Evolutionary conservation across 306 rosid genomes (phyloP).

Genomic region (Astragalus membranaceus): DNA sequence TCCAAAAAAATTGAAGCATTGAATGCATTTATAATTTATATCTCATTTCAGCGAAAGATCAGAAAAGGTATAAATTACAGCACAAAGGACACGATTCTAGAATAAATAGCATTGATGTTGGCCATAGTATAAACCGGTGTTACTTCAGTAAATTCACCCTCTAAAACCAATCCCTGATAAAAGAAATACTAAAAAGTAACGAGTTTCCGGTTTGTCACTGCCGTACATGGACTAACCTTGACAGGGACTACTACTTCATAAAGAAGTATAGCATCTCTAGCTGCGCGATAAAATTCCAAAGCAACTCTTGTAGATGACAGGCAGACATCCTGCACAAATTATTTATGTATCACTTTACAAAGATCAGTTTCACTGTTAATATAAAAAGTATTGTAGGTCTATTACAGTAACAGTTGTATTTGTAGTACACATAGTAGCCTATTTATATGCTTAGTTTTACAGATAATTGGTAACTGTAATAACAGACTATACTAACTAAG

Average conservation of each 20-base stretch:
- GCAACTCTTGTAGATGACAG: slow-evolving; percentile 88
- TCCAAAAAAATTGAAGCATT: neutral
- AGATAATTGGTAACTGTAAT: neutral
- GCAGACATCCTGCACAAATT: slow-evolving; percentile 68
- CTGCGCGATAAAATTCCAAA: slow-evolving; percentile 80
- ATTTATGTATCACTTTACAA: slow-evolving; percentile 11
- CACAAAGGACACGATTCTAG: neutral
- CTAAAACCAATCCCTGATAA: neutral
- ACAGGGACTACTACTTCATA: slow-evolving; percentile 93
- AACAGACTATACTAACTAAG: neutral
- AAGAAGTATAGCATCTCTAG: slow-evolving; percentile 83
- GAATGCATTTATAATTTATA: neutral
- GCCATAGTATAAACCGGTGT: neutral
- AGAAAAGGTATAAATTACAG: slow-evolving; percentile 3
- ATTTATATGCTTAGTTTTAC: neutral
- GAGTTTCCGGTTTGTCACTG: neutral
- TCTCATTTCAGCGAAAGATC: slow-evolving; percentile 6
- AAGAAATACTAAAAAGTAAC: neutral
- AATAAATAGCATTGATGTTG: slow-evolving; percentile 1
- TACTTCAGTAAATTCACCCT: neutral
- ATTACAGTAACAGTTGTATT: neutral
- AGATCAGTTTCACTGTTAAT: slow-evolving; percentile 6
- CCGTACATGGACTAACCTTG: slow-evolving; percentile 63
- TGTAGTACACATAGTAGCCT: neutral
- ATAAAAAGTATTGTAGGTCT: neutral